Conservation (phyloP, 2,329 filamentous ascomycete species). For the Colletotrichum echinochloae region DNA sequence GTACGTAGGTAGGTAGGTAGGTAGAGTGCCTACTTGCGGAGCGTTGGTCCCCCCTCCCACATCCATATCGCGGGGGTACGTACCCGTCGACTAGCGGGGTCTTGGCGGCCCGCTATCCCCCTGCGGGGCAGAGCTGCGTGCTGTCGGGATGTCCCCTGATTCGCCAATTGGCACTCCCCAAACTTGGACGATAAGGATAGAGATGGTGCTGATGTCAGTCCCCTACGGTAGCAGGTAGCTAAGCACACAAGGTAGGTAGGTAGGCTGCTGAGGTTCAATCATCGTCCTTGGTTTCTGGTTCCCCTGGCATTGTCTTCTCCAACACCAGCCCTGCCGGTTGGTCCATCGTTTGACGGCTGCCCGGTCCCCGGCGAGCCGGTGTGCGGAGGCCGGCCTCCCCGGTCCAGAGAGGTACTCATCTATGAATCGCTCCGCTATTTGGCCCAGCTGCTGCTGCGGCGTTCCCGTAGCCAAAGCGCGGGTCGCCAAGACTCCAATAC, state of each 20-base stretch:
- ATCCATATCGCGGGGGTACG: neutral
- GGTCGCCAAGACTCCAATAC: constrained; percentile 28
- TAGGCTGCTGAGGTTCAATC: no score
- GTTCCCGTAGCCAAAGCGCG: constrained; percentile 3
- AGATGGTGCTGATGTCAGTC: no score
- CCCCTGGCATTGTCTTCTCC: neutral
- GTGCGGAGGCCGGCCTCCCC: constrained; percentile 8
- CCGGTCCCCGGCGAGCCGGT: neutral
- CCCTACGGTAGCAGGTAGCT: no score
- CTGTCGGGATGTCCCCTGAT: constrained; percentile 19
- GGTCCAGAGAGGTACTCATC: neutral
- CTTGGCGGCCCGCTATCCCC: neutral
- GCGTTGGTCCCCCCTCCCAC: no score
- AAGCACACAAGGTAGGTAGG: no score
- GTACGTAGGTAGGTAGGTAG: neutral
- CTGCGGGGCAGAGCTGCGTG: constrained; percentile 23
- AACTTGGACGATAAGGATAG: constrained; percentile 1
- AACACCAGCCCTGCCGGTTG: neutral
- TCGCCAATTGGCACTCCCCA: constrained; percentile 25
- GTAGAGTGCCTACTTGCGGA: no score
- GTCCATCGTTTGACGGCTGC: neutral
- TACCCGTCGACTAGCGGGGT: neutral
- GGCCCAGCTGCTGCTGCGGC: neutral
- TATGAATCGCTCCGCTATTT: neutral
- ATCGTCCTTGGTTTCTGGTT: neutral